phyloP scores from a whole-genome alignment of 345 rosid genomes.

The Microthlaspi erraticum region DNA sequence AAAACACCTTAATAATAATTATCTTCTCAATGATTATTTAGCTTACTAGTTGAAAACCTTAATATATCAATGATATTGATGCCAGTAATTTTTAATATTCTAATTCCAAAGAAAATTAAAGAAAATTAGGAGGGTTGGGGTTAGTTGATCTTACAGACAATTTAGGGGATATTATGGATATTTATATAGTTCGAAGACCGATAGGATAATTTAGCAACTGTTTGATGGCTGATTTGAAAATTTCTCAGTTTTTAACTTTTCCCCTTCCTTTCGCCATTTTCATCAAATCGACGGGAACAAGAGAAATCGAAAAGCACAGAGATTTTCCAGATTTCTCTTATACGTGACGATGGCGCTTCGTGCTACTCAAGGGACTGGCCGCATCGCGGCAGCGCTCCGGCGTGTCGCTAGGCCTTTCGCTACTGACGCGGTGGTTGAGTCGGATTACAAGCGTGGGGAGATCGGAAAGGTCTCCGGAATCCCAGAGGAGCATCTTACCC shows the following conservation, averaged over 20 bases:
- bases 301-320: conserved; percentile 30
- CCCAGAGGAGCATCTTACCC: conserved; percentile 80
- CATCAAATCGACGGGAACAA: conserved; percentile 4
- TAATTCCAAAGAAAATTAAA: not conserved
- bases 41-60: not conserved
- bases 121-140: not conserved
- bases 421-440: conserved; percentile 72
- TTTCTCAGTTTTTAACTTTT: conserved; percentile 1
- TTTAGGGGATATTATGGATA: not conserved
- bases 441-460: conserved; percentile 80
- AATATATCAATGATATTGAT: too few species aligned
- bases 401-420: conserved; percentile 55
- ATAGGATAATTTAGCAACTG: not conserved
- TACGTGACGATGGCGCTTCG: conserved; percentile 57
- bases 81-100: too few species aligned
- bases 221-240: conserved; percentile 7
- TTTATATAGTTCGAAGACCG: not conserved
- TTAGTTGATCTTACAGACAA: not conserved
- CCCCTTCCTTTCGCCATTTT: conserved; percentile 4
- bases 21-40: not conserved
- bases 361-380: conserved; percentile 55
- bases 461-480: conserved; percentile 90
- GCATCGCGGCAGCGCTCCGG: conserved; percentile 43
- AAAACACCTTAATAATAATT: not conserved
- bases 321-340: conserved; percentile 27